Conservation (phyloP, 352 stramenopile species). For the Lagenidium giganteum region DNA sequence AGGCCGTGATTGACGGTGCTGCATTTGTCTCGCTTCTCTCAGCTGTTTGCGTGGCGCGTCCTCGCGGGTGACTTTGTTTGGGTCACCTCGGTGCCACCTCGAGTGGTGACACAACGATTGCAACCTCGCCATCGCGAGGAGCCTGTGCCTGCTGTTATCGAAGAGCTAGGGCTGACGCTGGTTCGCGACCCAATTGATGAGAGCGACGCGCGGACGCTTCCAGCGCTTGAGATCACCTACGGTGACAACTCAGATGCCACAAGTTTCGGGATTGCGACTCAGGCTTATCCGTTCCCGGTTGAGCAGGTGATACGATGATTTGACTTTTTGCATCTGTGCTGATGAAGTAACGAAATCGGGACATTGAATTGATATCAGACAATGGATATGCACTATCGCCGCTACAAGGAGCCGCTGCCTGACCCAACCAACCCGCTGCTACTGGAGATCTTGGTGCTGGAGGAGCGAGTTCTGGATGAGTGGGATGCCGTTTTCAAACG, state of each 20-base stretch:
- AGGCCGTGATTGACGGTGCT: too few relatives aligned
- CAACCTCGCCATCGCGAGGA: conserved; percentile 6
- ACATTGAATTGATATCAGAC: too few relatives aligned
- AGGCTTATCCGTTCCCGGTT: conserved; percentile 42
- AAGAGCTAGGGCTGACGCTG: too few relatives aligned
- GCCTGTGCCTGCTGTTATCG: background rate
- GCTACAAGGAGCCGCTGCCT: conserved; percentile 74
- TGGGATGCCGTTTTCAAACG: conserved; percentile 57
- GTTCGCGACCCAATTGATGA: background rate
- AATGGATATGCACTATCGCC: conserved; percentile 68
- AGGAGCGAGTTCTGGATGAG: conserved; percentile 47
- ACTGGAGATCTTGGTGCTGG: conserved; percentile 29
- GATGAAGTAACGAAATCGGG: too few relatives aligned
- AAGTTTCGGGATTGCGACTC: conserved; percentile 43
- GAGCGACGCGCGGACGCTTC: conserved; percentile 20
- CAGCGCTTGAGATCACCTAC: conserved; percentile 38
- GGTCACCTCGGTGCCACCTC: conserved; percentile 16
- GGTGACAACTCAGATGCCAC: conserved; percentile 32
- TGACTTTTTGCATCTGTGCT: too few relatives aligned
- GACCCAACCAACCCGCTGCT: conserved; percentile 51
- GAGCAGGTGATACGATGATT: conserved; percentile 41
- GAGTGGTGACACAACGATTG: background rate
- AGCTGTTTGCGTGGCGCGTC: conserved; percentile 53
- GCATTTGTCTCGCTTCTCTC: too few relatives aligned
- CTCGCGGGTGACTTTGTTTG: conserved; percentile 37